These are phyloP conservation scores for Sanghuangporus sanghuang DNA, from an alignment of 1,284 basidiomycete species.

Conservation along the genomic window DNA sequence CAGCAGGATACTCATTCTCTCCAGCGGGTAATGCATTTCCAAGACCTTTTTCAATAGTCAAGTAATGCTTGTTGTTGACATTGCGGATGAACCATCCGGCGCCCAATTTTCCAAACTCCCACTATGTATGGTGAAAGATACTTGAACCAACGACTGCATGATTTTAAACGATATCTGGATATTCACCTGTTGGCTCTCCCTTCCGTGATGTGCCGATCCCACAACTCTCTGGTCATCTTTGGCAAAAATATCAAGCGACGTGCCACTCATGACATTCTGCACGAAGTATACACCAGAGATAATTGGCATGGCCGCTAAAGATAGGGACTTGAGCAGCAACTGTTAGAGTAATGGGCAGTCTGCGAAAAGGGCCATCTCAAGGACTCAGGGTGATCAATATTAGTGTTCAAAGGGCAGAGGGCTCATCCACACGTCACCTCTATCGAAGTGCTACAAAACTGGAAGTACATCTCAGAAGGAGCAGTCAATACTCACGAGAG, in stretches of 20 bases:
- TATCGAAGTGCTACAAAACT: no score
- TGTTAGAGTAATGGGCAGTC: no score
- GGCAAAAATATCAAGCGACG: not conserved
- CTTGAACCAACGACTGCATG: not conserved
- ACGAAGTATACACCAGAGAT: not conserved
- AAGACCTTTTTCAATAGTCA: conserved; percentile 7
- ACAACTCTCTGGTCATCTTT: not conserved
- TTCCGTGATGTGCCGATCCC: not conserved
- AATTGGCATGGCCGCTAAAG: not conserved
- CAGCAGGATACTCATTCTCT: conserved; percentile 10
- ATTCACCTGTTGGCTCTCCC: not conserved
- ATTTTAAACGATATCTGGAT: not conserved
- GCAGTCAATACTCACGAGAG: no score
- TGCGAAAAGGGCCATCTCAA: no score
- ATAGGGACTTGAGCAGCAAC: no score
- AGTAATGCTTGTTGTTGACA: conserved; percentile 4
- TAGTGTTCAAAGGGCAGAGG: no score
- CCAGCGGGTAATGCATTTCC: conserved; percentile 4
- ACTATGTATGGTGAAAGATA: not conserved
- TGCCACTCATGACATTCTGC: not conserved
- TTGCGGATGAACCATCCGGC: conserved; percentile 14
- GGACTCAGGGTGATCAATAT: no score
- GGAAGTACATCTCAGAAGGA: no score
- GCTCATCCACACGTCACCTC: no score
- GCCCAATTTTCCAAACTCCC: conserved; percentile 7